These are phyloP conservation scores for Thalia dealbata DNA, from an alignment of 176 grass and related monocot genomes.

Conservation along the genomic window DNA sequence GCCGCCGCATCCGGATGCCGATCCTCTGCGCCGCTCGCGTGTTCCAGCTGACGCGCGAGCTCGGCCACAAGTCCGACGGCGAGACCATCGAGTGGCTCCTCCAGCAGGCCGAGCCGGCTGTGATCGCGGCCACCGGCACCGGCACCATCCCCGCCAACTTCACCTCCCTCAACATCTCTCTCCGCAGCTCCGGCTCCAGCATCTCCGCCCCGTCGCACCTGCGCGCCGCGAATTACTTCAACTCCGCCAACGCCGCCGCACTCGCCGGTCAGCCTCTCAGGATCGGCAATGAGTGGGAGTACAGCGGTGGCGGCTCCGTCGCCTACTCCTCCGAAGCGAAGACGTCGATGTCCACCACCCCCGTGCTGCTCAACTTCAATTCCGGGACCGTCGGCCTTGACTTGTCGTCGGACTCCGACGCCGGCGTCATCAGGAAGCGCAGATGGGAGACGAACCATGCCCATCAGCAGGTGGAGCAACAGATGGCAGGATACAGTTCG, in stretches of 20 bases:
- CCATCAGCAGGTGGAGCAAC: conserved; percentile 57
- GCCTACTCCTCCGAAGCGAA: conserved; percentile 48
- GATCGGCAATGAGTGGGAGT: conserved; percentile 39
- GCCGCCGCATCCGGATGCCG: conserved; percentile 88
- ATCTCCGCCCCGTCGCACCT: conserved; percentile 65
- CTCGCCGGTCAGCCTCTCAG: conserved; percentile 21
- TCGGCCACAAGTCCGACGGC: conserved; percentile 95
- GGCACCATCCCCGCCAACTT: conserved; percentile 97
- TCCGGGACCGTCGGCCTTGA: conserved; percentile 66
- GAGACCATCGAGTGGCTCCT: conserved; percentile 99
- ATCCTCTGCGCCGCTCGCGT: conserved; percentile 81
- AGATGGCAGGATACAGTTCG: conserved; percentile 74
- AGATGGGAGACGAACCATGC: conserved; percentile 72
- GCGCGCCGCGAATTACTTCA: conserved; percentile 26
- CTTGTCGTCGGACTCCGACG: conserved; percentile 34
- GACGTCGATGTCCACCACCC: conserved; percentile 45
- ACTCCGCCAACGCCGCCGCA: conserved; percentile 26
- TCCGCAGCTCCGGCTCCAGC: conserved; percentile 79
- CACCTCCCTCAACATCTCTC: conserved; percentile 91
- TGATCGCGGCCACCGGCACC: conserved; percentile 89
- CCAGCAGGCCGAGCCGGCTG: conserved; percentile 90
- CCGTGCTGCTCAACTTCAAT: conserved; percentile 74
- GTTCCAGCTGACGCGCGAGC: conserved; percentile 89
- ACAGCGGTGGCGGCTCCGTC: conserved; percentile 33
- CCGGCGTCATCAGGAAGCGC: conserved; percentile 44